phyloP scores from a whole-genome alignment of 139 green algal genomes.

The Chlamydomonas sphaeroides region DNA sequence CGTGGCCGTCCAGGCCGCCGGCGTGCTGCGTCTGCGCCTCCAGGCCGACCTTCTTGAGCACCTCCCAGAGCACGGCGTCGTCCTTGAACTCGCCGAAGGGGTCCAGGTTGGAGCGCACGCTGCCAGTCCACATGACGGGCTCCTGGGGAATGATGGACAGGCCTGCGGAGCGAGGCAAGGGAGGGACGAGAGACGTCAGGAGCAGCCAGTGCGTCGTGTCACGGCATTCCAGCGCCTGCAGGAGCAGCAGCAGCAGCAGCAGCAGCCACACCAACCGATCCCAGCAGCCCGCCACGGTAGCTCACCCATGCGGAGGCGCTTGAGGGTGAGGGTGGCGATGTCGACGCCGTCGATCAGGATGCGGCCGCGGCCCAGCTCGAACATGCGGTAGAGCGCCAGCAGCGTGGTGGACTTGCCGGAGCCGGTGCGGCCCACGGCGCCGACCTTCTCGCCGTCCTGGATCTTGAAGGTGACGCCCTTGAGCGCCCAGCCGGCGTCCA shows the following conservation, averaged over 20 bases:
- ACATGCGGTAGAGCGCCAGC: conserved; percentile 79
- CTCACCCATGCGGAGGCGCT: conserved; percentile 63
- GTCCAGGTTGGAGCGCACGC: conserved; percentile 91
- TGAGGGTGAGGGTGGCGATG: conserved; percentile 61
- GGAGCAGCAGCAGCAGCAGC: no score
- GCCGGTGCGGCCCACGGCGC: conserved; percentile 75
- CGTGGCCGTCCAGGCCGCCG: not conserved
- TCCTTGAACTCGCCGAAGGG: conserved; percentile 67
- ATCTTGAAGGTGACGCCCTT: conserved; percentile 63
- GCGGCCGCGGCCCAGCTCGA: conserved; percentile 66
- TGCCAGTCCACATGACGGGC: conserved; percentile 86
- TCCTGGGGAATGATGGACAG: conserved; percentile 82
- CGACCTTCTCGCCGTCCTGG: conserved; percentile 64
- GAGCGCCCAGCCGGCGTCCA: conserved; percentile 55
- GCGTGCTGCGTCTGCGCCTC: conserved; percentile 35
- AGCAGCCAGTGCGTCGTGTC: no score
- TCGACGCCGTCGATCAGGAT: conserved; percentile 80
- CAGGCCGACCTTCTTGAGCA: conserved; percentile 57
- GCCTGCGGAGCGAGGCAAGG: no score
- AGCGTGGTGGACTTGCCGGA: conserved; percentile 80
- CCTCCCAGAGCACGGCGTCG: conserved; percentile 84
- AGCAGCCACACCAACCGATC: no score
- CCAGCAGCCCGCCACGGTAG: no score
- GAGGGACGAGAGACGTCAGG: no score
- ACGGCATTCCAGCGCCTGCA: no score